Evolutionary conservation across 345 rosid genomes (phyloP).

Genomic region (Carallia brachiata): DNA sequence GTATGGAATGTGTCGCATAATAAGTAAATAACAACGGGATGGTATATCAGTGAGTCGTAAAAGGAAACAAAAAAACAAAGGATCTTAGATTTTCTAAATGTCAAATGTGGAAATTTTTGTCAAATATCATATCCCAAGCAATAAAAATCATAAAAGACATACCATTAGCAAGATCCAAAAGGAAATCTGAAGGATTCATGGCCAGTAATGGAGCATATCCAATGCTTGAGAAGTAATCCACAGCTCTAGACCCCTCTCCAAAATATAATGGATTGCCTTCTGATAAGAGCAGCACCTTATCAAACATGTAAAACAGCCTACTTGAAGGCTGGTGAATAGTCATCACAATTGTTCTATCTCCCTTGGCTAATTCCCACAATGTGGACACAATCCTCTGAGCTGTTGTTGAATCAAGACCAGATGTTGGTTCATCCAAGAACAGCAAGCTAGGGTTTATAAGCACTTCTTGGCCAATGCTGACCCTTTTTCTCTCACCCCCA

Average conservation of each 20-base stretch:
- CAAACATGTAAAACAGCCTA: slow-evolving; percentile 55
- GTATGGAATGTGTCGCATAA: no score
- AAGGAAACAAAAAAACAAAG: no score
- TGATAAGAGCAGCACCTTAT: slow-evolving; percentile 50
- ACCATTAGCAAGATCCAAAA: slow-evolving; percentile 57
- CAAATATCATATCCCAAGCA: no score
- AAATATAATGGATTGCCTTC: slow-evolving; percentile 51
- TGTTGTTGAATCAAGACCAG: slow-evolving; percentile 56
- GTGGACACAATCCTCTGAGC: slow-evolving; percentile 49
- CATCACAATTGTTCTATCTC: slow-evolving; percentile 48
- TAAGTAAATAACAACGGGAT: no score
- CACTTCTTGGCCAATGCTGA: slow-evolving; percentile 55
- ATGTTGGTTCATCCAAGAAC: slow-evolving; percentile 57
- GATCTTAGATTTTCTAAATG: no score
- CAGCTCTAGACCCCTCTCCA: slow-evolving; percentile 36
- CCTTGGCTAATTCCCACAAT: slow-evolving; percentile 38
- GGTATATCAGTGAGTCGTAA: no score
- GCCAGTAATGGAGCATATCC: slow-evolving; percentile 41
- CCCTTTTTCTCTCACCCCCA: slow-evolving; percentile 58
- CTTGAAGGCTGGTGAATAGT: slow-evolving; percentile 65
- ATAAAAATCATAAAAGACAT: not conserved
- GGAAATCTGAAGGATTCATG: slow-evolving; percentile 59
- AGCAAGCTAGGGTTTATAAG: slow-evolving; percentile 55
- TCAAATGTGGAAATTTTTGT: no score
- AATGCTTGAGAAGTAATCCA: slow-evolving; percentile 47